These are phyloP conservation scores for Lactifluus pinguis DNA, from an alignment of 768 basidiomycete genomes.

Conservation along the genomic window DNA sequence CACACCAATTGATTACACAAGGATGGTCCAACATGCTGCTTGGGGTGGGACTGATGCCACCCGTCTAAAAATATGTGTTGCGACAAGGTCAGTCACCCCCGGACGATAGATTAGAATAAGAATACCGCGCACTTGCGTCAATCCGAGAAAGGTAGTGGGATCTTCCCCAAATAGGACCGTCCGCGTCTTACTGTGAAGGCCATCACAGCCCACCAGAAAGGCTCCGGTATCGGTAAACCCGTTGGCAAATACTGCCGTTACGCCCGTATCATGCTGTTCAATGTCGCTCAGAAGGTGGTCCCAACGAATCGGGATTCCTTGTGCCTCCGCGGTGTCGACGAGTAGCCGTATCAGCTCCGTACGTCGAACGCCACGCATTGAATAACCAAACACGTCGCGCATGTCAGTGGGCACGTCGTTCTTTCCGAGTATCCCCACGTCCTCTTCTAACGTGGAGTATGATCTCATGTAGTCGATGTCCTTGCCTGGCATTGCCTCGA, in stretches of 20 bases:
- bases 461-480: conserved; percentile 8
- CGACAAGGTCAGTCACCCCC: not conserved
- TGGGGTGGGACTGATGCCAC: conserved; percentile 28
- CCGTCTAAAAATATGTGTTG: conserved; percentile 24
- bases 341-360: conserved; percentile 26
- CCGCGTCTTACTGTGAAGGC: conserved; percentile 35
- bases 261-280: conserved; percentile 26
- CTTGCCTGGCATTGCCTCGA: conserved; percentile 9
- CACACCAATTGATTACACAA: conserved; percentile 29
- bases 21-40: conserved; percentile 14
- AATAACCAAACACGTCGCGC: conserved; percentile 22
- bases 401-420: conserved; percentile 21
- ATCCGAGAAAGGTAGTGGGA: conserved; percentile 30
- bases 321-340: conserved; percentile 25
- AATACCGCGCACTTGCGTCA: conserved; percentile 28
- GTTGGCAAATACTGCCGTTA: conserved; percentile 29
- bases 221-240: conserved; percentile 30
- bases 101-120: not conserved
- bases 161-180: conserved; percentile 31
- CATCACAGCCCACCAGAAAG: conserved; percentile 38
- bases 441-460: conserved; percentile 20
- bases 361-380: conserved; percentile 28
- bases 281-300: conserved; percentile 27
- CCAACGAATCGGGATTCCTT: conserved; percentile 30
- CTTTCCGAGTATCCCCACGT: conserved; percentile 24